These are phyloP conservation scores for Phaeophleospora eucalypticola DNA, from an alignment of 2,329 filamentous ascomycete species.

Conservation along the genomic window DNA sequence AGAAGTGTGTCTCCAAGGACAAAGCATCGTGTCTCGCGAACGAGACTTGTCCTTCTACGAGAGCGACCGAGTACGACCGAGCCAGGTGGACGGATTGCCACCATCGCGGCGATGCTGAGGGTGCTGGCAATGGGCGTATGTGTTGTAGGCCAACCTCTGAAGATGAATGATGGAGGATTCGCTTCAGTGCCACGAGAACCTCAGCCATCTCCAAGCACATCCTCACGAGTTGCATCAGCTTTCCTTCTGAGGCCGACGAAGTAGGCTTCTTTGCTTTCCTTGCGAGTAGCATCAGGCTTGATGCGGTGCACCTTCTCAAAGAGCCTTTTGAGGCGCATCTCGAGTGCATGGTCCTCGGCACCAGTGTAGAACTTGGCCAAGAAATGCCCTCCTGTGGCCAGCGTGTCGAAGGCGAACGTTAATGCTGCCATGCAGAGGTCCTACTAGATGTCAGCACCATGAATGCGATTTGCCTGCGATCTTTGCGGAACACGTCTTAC, in stretches of 20 bases:
- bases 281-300: conserved; percentile 87
- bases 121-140: too few species aligned
- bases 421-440: conserved; percentile 86
- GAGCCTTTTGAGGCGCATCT: conserved; percentile 67
- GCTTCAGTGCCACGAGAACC: too few species aligned
- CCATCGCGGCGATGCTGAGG: too few species aligned
- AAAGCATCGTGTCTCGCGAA: too few species aligned
- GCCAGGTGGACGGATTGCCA: too few species aligned
- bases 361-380: conserved; percentile 98
- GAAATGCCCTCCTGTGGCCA: conserved; percentile 80
- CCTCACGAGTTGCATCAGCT: conserved; percentile 43
- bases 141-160: too few species aligned
- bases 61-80: too few species aligned
- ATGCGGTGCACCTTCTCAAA: conserved; percentile 79
- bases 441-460: conserved; percentile 45
- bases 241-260: conserved; percentile 77
- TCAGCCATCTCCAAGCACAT: conserved; percentile 35
- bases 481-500: conserved; percentile 49
- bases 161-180: too few species aligned
- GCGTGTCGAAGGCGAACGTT: conserved; percentile 76
- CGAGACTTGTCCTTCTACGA: too few species aligned
- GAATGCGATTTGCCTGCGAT: neutral
- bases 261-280: conserved; percentile 69
- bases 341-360: conserved; percentile 73
- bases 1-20: too few species aligned